Percentiles rank a stretch among this genome's conserved stretches.
These are phyloP conservation scores for Hibiscus syriacus DNA, from an alignment of 345 rosid genomes.

Conservation along the genomic window DNA sequence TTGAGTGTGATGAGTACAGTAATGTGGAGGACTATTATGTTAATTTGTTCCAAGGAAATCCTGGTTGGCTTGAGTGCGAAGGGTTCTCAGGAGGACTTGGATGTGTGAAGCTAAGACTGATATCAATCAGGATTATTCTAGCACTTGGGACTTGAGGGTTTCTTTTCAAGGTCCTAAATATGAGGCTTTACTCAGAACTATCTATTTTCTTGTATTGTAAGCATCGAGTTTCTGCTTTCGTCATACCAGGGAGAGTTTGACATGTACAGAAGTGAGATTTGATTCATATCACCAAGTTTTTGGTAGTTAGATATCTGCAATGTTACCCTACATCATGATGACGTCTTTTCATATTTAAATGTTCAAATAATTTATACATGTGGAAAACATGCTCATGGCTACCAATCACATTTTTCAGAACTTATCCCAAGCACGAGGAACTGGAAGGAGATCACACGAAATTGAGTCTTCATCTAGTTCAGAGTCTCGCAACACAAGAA, in stretches of 20 bases:
- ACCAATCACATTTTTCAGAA: constrained; percentile 34
- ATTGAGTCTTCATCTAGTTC: constrained; percentile 43
- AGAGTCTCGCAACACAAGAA: constrained; percentile 56
- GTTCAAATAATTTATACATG: not conserved
- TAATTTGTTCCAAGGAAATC: not conserved
- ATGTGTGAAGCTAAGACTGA: not conserved
- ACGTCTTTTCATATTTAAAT: too few relatives aligned
- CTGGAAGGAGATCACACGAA: constrained; percentile 64
- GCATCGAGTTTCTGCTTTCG: not conserved
- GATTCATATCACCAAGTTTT: not conserved
- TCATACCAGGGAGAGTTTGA: not conserved
- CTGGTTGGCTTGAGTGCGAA: not conserved
- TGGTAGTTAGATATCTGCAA: too few relatives aligned
- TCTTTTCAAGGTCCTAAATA: not conserved
- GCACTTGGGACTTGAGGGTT: not conserved
- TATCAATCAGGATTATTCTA: not conserved
- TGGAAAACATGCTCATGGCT: not conserved
- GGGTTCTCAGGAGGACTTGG: not conserved
- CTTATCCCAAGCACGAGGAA: constrained; percentile 50
- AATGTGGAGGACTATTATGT: not conserved
- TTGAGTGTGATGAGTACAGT: not conserved
- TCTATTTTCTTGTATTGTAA: not conserved
- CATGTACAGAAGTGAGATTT: not conserved
- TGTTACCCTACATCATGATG: too few relatives aligned
- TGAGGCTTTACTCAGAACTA: not conserved